Percentiles rank a stretch among this genome's conserved stretches.
Evolutionary conservation across 768 basidiomycete species (phyloP).

Genomic region (Rossbeevera mucosa): DNA sequence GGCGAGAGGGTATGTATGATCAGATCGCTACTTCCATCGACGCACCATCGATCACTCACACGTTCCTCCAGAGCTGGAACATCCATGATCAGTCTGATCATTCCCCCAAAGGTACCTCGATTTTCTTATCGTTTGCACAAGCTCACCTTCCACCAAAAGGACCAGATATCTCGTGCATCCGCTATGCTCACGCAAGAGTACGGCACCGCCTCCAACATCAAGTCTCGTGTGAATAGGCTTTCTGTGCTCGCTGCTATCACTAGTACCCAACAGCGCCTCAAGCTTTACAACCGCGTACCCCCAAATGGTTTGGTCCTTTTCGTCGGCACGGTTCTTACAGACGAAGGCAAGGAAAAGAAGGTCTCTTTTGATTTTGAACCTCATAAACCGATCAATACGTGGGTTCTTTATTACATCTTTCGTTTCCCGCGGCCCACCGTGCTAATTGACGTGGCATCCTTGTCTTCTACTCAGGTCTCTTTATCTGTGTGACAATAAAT

Average conservation of each 20-base stretch:
- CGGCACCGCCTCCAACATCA: conserved; percentile 99
- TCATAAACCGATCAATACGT: conserved; percentile 99
- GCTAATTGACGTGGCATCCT: not conserved
- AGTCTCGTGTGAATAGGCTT: conserved; percentile 95
- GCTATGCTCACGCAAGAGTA: conserved; percentile 98
- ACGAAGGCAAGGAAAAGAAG: conserved; percentile 99
- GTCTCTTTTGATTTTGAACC: conserved; percentile 98
- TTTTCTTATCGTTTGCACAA: conserved; percentile 7
- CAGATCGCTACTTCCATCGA: not conserved
- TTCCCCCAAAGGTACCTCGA: conserved; percentile 78
- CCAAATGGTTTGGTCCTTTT: conserved; percentile 97
- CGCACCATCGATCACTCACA: conserved; percentile 20
- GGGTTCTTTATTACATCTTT: conserved; percentile 27
- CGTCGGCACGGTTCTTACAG: conserved; percentile 95
- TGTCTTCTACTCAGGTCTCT: conserved; percentile 58
- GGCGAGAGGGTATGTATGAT: conserved; percentile 45
- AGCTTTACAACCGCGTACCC: conserved; percentile 94
- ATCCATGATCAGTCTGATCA: conserved; percentile 97
- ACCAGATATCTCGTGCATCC: conserved; percentile 91
- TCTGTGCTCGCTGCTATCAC: conserved; percentile 98
- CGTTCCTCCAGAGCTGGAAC: conserved; percentile 71
- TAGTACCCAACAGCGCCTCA: conserved; percentile 94
- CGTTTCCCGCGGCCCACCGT: not conserved
- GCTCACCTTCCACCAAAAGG: conserved; percentile 37
- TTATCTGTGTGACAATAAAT: conserved; percentile 99